Base-by-base conservation (phyloP, 306 rosid species). In the Styphnolobium japonicum region DNA sequence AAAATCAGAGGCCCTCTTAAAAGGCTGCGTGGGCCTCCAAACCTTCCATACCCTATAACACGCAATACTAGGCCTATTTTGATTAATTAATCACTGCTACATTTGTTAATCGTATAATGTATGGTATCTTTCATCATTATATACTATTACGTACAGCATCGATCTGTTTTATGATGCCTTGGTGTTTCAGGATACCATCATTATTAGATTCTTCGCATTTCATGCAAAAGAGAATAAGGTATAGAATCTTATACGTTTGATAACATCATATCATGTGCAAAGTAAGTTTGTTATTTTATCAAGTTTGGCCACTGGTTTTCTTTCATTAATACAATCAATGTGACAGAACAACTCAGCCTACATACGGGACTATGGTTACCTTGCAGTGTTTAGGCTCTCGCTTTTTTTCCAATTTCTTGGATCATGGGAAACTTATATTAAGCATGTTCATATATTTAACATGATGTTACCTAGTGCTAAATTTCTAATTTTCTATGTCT, bases 31-130 rank as follows among this genome's bases (percentile, higher is more conserved):
- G 86, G 93, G 81, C 67, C 94, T 70, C 83, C 43, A 56, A 64
- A 84, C 89, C 85, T 83, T 68, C 94, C 90, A 82, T 73, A 82
- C 67, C 84, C 91, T 82, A 84, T 81, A 67, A 85, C 94, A 90
- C 93, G 97, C 93, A 88, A 92, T 81, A 86, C 90, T 57, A 86
- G 77, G 85, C 76, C 78, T 67, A 71, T 62, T 61, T 49, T 68
- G 7, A 37, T 39, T 39, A 19, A 6, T 29, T 80, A 80, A 75
- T 80, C 58, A 16, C 45, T 80, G 55, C 57, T 71, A 31, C 63
- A 67, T 73, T 78, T 23, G 7, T 29, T 27, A 58, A 49, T 76
- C 21, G 18, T 77, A 58, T 68, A 71, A 61, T 56, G 66, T 64
- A 63, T 71, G 61, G n/a, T n/a, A n/a, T n/a, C n/a, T n/a, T n/a